Evolutionary conservation across 768 basidiomycete genomes (phyloP).

Genomic region (Psilocybe cubensis): DNA sequence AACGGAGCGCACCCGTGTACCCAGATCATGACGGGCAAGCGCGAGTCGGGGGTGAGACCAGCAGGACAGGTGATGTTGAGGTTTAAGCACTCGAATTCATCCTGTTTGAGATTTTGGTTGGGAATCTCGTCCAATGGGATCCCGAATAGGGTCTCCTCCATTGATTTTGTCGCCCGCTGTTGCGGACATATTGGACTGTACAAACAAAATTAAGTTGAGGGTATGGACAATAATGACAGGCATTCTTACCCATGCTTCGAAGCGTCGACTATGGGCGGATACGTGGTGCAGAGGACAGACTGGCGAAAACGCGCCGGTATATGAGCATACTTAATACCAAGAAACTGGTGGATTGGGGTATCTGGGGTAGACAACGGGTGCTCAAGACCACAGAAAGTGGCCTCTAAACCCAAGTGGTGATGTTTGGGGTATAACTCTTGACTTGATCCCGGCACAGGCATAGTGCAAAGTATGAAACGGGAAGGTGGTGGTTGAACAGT

Average conservation of each 20-base stretch:
- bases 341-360: conserved; percentile 67
- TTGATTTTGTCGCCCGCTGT: conserved; percentile 39
- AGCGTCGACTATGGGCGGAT: conserved; percentile 63
- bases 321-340: conserved; percentile 78
- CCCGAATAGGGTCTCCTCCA: conserved; percentile 68
- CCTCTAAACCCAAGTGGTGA: conserved; percentile 57
- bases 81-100: conserved; percentile 83
- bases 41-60: conserved; percentile 52
- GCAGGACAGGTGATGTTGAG: conserved; percentile 80
- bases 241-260: conserved; percentile 64
- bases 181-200: conserved; percentile 80
- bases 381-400: conserved; percentile 68
- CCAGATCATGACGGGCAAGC: conserved; percentile 82
- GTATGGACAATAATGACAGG: neutral
- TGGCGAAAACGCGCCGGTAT: conserved; percentile 79
- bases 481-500: conserved; percentile 20
- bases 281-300: conserved; percentile 62
- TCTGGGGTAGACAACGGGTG: conserved; percentile 63
- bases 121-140: conserved; percentile 56
- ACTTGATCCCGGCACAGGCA: conserved; percentile 30
- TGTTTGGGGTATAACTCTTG: conserved; percentile 34
- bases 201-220: neutral
- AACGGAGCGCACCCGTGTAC: conserved; percentile 70
- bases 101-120: conserved; percentile 56
- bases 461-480: conserved; percentile 19